These are phyloP conservation scores for Trebouxia sp. DNA, from an alignment of 139 green algal genomes.

Conservation along the genomic window DNA sequence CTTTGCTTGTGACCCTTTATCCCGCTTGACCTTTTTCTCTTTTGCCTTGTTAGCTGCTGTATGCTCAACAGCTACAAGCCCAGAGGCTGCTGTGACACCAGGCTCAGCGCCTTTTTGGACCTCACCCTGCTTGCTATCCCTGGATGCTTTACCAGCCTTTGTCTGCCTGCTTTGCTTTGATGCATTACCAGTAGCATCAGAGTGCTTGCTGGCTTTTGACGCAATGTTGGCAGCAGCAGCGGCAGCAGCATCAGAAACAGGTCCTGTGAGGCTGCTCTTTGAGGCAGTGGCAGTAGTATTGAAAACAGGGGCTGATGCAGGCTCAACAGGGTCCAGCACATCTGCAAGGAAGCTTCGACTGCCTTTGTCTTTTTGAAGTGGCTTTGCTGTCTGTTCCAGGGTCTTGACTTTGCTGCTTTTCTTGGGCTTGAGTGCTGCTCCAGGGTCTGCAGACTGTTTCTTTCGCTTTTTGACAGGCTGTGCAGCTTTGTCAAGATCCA, in stretches of 20 bases:
- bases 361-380: neutral
- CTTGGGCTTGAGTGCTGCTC: neutral
- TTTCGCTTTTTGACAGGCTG: neutral
- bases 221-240: neutral
- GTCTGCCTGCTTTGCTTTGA: no score
- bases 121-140: no score
- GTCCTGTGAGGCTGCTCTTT: no score
- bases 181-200: no score
- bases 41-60: neutral
- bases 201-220: no score
- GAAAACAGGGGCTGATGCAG: no score
- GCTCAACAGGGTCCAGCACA: neutral
- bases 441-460: neutral
- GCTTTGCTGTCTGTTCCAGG: neutral
- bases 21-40: no score
- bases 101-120: no score
- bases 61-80: neutral
- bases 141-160: neutral
- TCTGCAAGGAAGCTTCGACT: slow-evolving; percentile 7
- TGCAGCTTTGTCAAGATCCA: neutral
- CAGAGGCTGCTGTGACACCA: neutral
- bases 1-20: no score
- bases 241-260: neutral
- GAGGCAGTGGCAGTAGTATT: no score
- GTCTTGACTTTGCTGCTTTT: neutral